Percentiles rank a stretch among this genome's conserved stretches.
These are phyloP conservation scores for Orbilia ellipsospora DNA, from an alignment of 2,329 filamentous ascomycete species.

Conservation along the genomic window DNA sequence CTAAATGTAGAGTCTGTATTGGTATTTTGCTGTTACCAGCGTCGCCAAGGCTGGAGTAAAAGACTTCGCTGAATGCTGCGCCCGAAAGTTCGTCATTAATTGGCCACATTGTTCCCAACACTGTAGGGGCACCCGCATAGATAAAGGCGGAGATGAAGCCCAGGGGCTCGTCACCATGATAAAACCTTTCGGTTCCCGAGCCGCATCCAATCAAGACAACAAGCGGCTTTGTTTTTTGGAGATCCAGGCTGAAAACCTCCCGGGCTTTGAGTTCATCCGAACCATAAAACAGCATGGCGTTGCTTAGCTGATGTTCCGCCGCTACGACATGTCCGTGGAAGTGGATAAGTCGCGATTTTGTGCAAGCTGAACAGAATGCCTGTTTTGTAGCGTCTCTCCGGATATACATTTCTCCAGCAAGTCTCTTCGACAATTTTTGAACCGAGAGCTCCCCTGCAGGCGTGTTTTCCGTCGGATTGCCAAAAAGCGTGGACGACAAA, in stretches of 20 bases:
- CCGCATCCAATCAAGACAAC: conserved; percentile 9
- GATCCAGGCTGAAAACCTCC: conserved; percentile 1
- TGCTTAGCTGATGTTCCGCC: too few species aligned
- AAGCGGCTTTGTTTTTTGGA: neutral
- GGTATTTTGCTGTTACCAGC: neutral
- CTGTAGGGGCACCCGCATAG: neutral
- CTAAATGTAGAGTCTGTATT: neutral
- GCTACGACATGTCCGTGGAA: too few species aligned
- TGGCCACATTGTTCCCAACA: conserved; percentile 11
- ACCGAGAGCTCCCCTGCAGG: too few species aligned
- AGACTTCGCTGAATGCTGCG: neutral
- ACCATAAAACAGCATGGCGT: too few species aligned
- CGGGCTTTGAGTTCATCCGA: neutral
- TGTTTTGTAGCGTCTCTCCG: too few species aligned
- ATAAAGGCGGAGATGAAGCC: conserved; percentile 2
- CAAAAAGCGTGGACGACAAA: too few species aligned
- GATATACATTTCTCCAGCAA: too few species aligned
- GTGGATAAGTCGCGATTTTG: too few species aligned
- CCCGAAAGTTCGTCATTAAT: conserved; percentile 4
- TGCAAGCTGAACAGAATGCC: too few species aligned
- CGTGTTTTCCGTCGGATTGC: too few species aligned
- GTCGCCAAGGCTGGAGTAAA: neutral
- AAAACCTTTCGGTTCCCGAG: neutral
- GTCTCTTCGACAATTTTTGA: too few species aligned
- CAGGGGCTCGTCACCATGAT: neutral